phyloP scores from a whole-genome alignment of 1,284 basidiomycete species.

The Mrakiaceae sp. region DNA sequence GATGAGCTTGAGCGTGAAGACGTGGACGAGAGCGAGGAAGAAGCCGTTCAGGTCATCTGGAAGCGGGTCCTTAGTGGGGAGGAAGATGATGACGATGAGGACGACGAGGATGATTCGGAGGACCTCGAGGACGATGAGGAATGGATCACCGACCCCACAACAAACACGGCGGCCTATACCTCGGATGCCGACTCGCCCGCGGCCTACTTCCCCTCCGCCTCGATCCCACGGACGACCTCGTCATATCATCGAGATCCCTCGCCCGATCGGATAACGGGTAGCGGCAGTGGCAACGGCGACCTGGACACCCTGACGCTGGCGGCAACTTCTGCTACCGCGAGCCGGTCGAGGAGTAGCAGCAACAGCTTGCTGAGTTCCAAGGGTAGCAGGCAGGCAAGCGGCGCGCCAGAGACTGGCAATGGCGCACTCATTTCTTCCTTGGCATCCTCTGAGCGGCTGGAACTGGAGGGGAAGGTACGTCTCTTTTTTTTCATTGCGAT shows the following conservation, averaged over 20 bases:
- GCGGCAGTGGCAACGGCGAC: background rate
- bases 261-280: background rate
- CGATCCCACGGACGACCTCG: background rate
- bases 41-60: conserved; percentile 2
- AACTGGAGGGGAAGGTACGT: background rate
- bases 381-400: no score
- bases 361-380: no score
- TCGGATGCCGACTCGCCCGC: no score
- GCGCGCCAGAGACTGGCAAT: no score
- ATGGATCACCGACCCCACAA: background rate
- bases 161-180: background rate
- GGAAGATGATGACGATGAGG: background rate
- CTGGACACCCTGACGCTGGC: background rate
- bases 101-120: background rate
- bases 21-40: background rate
- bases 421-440: background rate
- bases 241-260: background rate
- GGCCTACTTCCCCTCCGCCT: no score
- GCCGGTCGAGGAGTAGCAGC: no score
- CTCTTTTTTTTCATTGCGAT: background rate
- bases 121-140: conserved; percentile 1
- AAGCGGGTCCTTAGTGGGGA: background rate
- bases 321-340: background rate
- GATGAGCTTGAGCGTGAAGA: background rate
- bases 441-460: background rate